Base-by-base conservation (phyloP, 306 rosid genomes). In the Dalbergia oliveri region DNA sequence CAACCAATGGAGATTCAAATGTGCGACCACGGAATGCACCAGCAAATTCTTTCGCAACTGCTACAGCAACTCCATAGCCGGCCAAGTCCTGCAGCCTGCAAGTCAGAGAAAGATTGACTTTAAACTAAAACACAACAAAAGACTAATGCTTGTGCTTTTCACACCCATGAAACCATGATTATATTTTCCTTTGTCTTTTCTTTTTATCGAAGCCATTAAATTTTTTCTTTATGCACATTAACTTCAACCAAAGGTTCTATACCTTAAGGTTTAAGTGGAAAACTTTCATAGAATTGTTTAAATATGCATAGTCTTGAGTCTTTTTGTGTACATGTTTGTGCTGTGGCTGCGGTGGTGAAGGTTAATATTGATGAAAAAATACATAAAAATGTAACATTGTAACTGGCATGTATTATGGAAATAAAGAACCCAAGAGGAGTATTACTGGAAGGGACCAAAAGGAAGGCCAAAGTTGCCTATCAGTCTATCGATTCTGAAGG, bases 371-470 rank as follows among this genome's bases (percentile, higher is more conserved):
- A 72, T 37, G 57, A 76, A 60, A 6, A 47, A 72, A 39, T 65
- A 26, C 21, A 69, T 69, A 16, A 19, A 53, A 21, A 75, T 62
- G 58, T 14, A 34, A 53, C 51, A 82, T 61, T 61, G n/a, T 62
- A 51, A 39, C 47, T 15, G 21, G 72, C 70, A 63, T 37, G 51
- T 15, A 39, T 44, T 68, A 76, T 53, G 69, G 78, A 79, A 83
- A 80, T 51, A 39, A 23, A 59, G 9, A 34, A 61, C 44, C 57
- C 5, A 57, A 79, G 84, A 86, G 76, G 90, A 79, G 76, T 37
- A 81, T 88, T 91, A 96, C 98, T 83, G 96, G 88, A 93, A 90
- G 63, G 99, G 99, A 75, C 99, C 99, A 67, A 96, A 73, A 15
- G 99, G 99, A 69, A 96, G 84, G 87, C 99, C 98, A 70, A 96